phyloP scores from a whole-genome alignment of 2,329 filamentous ascomycete species.

The Fusarium clavum region DNA sequence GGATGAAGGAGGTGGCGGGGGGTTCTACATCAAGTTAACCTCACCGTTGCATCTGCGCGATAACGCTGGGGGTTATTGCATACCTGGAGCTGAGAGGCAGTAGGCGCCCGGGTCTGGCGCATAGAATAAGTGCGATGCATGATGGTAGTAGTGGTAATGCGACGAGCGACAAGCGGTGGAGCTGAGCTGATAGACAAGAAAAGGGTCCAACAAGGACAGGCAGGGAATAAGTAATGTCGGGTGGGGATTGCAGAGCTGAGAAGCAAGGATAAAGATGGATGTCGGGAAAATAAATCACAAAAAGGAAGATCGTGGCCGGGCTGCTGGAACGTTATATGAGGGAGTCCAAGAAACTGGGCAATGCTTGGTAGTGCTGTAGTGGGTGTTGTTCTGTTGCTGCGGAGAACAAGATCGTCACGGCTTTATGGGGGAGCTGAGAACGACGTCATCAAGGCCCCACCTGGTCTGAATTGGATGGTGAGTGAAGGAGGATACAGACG shows the following conservation, averaged over 20 bases:
- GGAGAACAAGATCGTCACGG: conserved; percentile 49
- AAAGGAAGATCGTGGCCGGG: conserved; percentile 37
- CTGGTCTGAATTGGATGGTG: conserved; percentile 28
- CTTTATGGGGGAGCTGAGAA: conserved; percentile 36
- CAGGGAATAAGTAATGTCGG: conserved; percentile 36
- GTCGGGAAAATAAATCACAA: conserved; percentile 19
- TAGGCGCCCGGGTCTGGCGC: conserved; percentile 96
- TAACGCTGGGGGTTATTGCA: conserved; percentile 20
- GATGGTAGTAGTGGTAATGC: conserved; percentile 47
- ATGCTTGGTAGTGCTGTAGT: conserved; percentile 21
- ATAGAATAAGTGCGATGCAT: conserved; percentile 99
- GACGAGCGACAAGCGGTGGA: conserved; percentile 40
- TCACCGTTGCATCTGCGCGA: background rate
- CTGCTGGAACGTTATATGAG: conserved; percentile 46
- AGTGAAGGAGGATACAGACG: conserved; percentile 22
- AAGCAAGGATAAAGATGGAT: conserved; percentile 40
- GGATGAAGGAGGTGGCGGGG: conserved; percentile 88
- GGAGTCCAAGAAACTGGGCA: conserved; percentile 39
- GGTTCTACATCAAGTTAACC: conserved; percentile 72
- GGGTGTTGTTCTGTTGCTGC: conserved; percentile 45
- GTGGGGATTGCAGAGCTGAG: conserved; percentile 40
- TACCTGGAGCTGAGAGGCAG: conserved; percentile 80
- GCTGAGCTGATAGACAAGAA: conserved; percentile 24
- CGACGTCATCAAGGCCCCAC: conserved; percentile 48
- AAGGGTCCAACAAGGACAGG: conserved; percentile 27